Conservation (phyloP, 495 filamentous ascomycete genomes). For the Chaetomium tenue region DNA sequence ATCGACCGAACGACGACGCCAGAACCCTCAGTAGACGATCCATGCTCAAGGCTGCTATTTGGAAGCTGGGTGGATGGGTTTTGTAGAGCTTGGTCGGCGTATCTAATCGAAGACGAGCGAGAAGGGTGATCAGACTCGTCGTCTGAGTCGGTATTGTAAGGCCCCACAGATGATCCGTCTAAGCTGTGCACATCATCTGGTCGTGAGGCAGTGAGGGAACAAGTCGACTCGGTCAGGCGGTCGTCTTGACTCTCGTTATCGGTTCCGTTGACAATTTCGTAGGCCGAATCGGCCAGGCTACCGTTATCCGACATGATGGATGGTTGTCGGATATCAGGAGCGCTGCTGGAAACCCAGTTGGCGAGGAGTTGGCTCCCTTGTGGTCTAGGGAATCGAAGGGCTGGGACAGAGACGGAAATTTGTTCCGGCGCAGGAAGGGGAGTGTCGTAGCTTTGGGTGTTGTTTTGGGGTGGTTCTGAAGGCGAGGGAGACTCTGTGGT, state of each 20-base stretch:
- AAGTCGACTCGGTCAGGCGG: constrained; percentile 50
- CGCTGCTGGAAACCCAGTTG: constrained; percentile 52
- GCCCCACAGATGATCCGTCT: constrained; percentile 50
- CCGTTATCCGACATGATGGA: constrained; percentile 44
- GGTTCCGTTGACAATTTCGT: constrained; percentile 53
- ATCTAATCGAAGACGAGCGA: constrained; percentile 41
- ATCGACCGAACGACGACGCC: constrained; percentile 45
- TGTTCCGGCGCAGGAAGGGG: constrained; percentile 8
- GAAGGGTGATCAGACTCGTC: constrained; percentile 48
- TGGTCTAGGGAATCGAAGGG: constrained; percentile 51
- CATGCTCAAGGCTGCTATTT: constrained; percentile 40
- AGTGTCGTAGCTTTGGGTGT: constrained; percentile 14
- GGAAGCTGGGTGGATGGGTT: constrained; percentile 45
- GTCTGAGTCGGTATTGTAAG: constrained; percentile 40
- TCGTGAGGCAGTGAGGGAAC: constrained; percentile 50
- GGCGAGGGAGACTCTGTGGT: constrained; percentile 17
- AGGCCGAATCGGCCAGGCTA: constrained; percentile 56
- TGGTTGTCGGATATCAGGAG: constrained; percentile 50
- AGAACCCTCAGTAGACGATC: constrained; percentile 24
- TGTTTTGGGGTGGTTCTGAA: neutral
- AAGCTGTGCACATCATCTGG: constrained; percentile 56
- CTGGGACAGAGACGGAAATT: constrained; percentile 38
- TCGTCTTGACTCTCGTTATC: constrained; percentile 47
- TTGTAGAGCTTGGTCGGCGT: constrained; percentile 41
- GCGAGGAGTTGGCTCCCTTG: constrained; percentile 49